Conservation (phyloP, 2,329 filamentous ascomycete genomes). For the Amesomyces nigricolor region DNA sequence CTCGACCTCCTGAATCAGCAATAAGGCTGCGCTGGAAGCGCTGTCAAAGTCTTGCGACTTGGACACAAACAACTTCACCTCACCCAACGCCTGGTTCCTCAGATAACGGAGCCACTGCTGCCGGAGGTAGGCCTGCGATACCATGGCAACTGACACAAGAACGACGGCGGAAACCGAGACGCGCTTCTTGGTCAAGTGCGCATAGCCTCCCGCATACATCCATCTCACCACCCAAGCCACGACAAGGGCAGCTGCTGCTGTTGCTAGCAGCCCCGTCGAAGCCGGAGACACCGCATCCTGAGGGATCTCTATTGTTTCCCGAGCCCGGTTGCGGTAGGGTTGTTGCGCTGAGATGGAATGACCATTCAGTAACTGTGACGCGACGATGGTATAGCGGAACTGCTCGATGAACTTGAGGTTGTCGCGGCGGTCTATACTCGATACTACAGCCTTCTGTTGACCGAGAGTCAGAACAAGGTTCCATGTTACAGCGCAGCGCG, state of each 20-base stretch:
- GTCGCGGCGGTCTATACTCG: slow-evolving; percentile 67
- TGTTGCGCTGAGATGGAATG: slow-evolving; percentile 49
- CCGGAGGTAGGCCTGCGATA: slow-evolving; percentile 66
- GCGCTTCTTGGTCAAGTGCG: slow-evolving; percentile 52
- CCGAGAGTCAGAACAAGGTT: slow-evolving; percentile 16
- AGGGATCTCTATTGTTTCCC: slow-evolving; percentile 14
- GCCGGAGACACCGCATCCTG: slow-evolving; percentile 29
- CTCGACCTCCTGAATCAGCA: slow-evolving; percentile 91
- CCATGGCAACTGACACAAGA: slow-evolving; percentile 48
- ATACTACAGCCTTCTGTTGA: slow-evolving; percentile 60
- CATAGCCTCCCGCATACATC: slow-evolving; percentile 49
- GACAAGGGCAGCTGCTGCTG: slow-evolving; percentile 58
- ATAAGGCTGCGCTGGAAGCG: slow-evolving; percentile 67
- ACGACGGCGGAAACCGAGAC: slow-evolving; percentile 43
- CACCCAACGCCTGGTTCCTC: slow-evolving; percentile 65
- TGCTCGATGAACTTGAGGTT: slow-evolving; percentile 84
- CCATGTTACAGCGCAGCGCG: not conserved
- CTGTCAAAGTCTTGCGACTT: slow-evolving; percentile 78
- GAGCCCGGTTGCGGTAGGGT: slow-evolving; percentile 25
- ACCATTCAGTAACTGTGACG: slow-evolving; percentile 79
- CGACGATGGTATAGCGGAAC: slow-evolving; percentile 89
- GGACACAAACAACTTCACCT: slow-evolving; percentile 62
- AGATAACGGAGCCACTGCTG: slow-evolving; percentile 78
- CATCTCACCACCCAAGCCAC: slow-evolving; percentile 70
- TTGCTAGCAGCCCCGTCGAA: slow-evolving; percentile 46